These are phyloP conservation scores for Fusarium paranaense DNA, from an alignment of 2,329 filamentous ascomycete genomes.

Conservation along the genomic window DNA sequence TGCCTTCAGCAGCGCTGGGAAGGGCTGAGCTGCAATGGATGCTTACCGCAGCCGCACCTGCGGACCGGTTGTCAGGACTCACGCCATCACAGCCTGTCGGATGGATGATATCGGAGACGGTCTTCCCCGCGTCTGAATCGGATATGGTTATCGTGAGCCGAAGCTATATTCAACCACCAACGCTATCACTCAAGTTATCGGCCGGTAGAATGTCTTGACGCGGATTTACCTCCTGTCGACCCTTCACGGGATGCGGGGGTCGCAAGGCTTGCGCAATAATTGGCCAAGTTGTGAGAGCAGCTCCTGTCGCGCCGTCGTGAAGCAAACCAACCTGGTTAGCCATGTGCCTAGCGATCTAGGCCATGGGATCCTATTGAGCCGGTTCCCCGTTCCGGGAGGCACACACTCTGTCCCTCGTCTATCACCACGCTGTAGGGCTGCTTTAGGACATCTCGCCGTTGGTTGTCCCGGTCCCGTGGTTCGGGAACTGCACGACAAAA, in stretches of 20 bases:
- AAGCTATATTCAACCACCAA: slow-evolving; percentile 17
- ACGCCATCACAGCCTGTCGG: background rate
- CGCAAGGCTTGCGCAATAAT: background rate
- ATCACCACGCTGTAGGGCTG: slow-evolving; percentile 7
- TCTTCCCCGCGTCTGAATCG: background rate
- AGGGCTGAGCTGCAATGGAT: slow-evolving; percentile 15
- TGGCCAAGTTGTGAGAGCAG: background rate
- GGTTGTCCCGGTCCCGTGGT: slow-evolving; percentile 30
- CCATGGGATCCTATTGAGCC: slow-evolving; percentile 12
- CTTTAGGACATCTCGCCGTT: slow-evolving; percentile 24
- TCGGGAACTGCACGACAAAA: slow-evolving; percentile 28
- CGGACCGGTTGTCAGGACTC: slow-evolving; percentile 1
- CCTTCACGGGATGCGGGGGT: slow-evolving; percentile 11
- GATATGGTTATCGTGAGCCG: slow-evolving; percentile 8
- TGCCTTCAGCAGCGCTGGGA: background rate
- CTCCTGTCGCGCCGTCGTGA: slow-evolving; percentile 7
- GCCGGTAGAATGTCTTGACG: background rate
- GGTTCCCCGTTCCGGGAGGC: slow-evolving; percentile 14
- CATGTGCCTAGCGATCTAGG: slow-evolving; percentile 19
- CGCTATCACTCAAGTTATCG: background rate
- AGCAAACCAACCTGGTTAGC: slow-evolving; percentile 15
- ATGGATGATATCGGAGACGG: background rate
- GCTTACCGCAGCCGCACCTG: slow-evolving; percentile 14
- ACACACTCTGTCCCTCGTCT: background rate
- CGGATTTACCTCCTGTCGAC: background rate